Base-by-base conservation (phyloP, 2,329 filamentous ascomycete genomes). In the Colletotrichum tropicicola region DNA sequence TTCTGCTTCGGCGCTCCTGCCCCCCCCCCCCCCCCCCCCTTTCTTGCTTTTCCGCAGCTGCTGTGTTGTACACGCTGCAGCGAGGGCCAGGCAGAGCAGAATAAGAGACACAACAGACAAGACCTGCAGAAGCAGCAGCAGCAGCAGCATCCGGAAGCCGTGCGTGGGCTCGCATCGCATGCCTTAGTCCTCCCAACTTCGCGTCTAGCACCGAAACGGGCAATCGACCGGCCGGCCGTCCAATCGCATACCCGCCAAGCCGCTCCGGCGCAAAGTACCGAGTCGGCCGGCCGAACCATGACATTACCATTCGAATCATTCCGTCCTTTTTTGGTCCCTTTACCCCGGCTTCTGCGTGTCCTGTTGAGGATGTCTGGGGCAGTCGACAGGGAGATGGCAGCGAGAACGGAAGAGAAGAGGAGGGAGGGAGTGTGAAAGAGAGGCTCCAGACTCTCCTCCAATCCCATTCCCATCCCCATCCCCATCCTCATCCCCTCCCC, bases 131-230 rank as follows among this genome's bases (percentile, higher is more conserved):
- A n/a, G n/a, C n/a, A n/a, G n/a, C n/a, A 35, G 30, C 3, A 35
- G 9, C 9, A 10, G 15, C 45, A 15, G 52, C 53, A 54, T 54
- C 41, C 17, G 55, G 60, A 48, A 55, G 35, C 60, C 47, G 59
- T 48, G 60, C 60, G 48, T 60, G 47, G 60, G 39, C 48, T 35
- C 41, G 55, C 60, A 53, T 64, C 30, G n/a, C n/a, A n/a, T n/a
- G 48, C 55, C 43, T 64, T 39, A 52, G 60, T n/a, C n/a, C n/a
- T 55, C 49, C 49, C 48, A 55, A 21, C 47, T 59, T 66, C 65
- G 60, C 65, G 51, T 67, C 65, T 56, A 67, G 56, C 41, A 51
- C 65, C 55, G 55, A 67, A 67, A 59, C 6, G 65, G 60, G 60
- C 30, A 67, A 56, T 60, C 12, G 32, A 32, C 65, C 65, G 65